These are phyloP conservation scores for Arabidopsis lyrata DNA, from an alignment of 441 rosid genomes.

Conservation along the genomic window DNA sequence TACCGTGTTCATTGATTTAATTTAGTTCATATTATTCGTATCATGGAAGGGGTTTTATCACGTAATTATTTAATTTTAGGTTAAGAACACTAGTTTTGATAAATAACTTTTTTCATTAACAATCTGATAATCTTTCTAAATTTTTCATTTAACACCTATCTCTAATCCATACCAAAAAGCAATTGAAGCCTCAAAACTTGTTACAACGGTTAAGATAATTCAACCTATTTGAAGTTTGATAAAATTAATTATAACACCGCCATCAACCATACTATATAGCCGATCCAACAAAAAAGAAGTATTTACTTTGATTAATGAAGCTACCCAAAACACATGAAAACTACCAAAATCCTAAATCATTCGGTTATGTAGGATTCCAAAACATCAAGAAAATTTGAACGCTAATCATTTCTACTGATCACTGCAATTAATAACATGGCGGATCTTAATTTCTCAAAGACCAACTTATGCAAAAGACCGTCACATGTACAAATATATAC, in stretches of 20 bases:
- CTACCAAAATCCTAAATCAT: neutral
- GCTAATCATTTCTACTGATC: neutral
- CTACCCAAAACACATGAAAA: neutral
- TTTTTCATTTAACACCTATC: no score
- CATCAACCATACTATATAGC: neutral
- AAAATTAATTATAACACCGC: neutral
- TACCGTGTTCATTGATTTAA: no score
- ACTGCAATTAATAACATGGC: neutral
- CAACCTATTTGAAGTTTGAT: neutral
- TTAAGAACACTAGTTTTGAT: neutral
- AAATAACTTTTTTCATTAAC: neutral
- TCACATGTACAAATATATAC: slow-evolving; percentile 25
- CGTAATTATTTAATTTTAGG: neutral
- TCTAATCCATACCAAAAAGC: neutral
- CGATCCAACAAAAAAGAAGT: neutral
- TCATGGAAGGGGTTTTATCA: no score
- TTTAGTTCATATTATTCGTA: no score
- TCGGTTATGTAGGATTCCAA: neutral
- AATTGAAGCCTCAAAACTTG: neutral
- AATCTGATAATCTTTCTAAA: neutral
- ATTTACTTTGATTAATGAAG: neutral
- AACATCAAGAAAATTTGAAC: neutral
- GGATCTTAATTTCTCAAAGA: neutral
- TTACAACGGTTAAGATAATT: neutral
- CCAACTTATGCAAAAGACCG: neutral